Conservation (phyloP, 2,329 filamentous ascomycete genomes). For the Penicillium sp. region DNA sequence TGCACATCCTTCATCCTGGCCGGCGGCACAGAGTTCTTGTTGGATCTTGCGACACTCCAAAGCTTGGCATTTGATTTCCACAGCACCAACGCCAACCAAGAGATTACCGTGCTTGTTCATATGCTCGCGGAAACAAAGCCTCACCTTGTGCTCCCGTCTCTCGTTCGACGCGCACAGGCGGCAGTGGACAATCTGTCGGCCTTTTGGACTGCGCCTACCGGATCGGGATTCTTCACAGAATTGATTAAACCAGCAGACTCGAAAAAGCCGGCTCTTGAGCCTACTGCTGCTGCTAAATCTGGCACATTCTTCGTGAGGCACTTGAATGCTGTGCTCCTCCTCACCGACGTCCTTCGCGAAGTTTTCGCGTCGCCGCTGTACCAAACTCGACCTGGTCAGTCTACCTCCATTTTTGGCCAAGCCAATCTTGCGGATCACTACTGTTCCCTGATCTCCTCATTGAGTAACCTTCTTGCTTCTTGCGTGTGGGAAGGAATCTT, state of each 20-base stretch:
- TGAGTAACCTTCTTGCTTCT: slow-evolving; percentile 75
- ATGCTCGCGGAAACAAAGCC: slow-evolving; percentile 77
- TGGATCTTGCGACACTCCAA: slow-evolving; percentile 80
- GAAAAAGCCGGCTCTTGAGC: slow-evolving; percentile 18
- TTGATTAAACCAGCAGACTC: slow-evolving; percentile 48
- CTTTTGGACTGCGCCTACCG: slow-evolving; percentile 56
- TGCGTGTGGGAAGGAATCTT: slow-evolving; percentile 83
- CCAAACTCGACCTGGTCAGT: slow-evolving; percentile 60
- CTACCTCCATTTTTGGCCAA: slow-evolving; percentile 64
- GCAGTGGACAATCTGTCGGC: slow-evolving; percentile 67
- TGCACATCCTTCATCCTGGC: slow-evolving; percentile 72
- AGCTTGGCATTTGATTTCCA: slow-evolving; percentile 74
- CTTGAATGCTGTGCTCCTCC: slow-evolving; percentile 70
- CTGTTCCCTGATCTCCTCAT: slow-evolving; percentile 65
- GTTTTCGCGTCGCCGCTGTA: slow-evolving; percentile 66
- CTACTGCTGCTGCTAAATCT: slow-evolving; percentile 46
- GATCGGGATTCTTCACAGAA: slow-evolving; percentile 66
- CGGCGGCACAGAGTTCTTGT: slow-evolving; percentile 76
- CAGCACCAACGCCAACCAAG: slow-evolving; percentile 64
- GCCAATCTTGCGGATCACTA: slow-evolving; percentile 87
- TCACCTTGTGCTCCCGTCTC: slow-evolving; percentile 74
- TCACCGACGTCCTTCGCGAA: slow-evolving; percentile 71
- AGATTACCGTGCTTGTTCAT: slow-evolving; percentile 71
- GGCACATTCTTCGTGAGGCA: slow-evolving; percentile 79
- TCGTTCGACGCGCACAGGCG: slow-evolving; percentile 70